These are phyloP conservation scores for Sporothrix euskadiensis DNA, from an alignment of 2,329 filamentous ascomycete species.

Conservation along the genomic window DNA sequence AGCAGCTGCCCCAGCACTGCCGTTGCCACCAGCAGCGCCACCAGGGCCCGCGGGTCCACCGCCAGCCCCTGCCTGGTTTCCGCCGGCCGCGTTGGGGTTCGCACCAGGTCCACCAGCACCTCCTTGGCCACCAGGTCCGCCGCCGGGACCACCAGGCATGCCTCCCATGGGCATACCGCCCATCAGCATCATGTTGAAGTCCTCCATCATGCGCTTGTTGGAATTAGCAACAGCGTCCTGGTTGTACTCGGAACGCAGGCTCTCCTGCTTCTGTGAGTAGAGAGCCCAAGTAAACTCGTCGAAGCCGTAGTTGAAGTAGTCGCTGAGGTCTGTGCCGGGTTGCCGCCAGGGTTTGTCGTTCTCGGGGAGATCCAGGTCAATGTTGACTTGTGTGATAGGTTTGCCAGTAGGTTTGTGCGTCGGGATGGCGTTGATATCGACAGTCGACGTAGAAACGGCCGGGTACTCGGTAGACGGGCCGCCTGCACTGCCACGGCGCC, in stretches of 20 bases:
- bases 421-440: slow-evolving; percentile 83
- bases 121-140: background rate
- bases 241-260: slow-evolving; percentile 72
- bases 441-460: slow-evolving; percentile 74
- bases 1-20: background rate
- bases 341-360: slow-evolving; percentile 94
- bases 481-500: background rate
- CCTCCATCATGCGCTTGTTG: slow-evolving; percentile 77
- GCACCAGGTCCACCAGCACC: background rate
- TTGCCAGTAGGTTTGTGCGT: slow-evolving; percentile 77
- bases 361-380: slow-evolving; percentile 71
- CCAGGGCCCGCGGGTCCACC: background rate
- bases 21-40: background rate
- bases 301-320: slow-evolving; percentile 99
- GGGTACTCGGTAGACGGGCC: slow-evolving; percentile 41
- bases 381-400: slow-evolving; percentile 73
- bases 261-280: slow-evolving; percentile 87
- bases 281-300: slow-evolving; percentile 98
- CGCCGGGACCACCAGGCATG: background rate
- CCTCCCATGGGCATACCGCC: slow-evolving; percentile 42
- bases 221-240: slow-evolving; percentile 63
- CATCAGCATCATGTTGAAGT: slow-evolving; percentile 70
- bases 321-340: slow-evolving; percentile 89
- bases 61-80: background rate
- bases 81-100: slow-evolving; percentile 34